These are phyloP conservation scores for Russula olivacea DNA, from an alignment of 768 basidiomycete species.

Conservation along the genomic window DNA sequence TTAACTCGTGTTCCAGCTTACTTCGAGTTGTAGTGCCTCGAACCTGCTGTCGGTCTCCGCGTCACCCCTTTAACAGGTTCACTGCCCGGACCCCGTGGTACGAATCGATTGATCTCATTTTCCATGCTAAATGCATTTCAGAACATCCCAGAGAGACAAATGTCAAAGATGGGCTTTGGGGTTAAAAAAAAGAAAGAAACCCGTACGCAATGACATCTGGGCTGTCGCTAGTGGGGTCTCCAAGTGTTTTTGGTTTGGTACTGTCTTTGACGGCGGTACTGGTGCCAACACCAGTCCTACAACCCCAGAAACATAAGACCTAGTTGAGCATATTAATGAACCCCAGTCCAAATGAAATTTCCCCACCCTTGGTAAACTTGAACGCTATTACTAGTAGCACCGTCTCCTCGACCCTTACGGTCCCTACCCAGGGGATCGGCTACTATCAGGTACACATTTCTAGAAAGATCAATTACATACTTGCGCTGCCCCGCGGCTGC, in stretches of 20 bases:
- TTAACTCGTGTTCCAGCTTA: neutral
- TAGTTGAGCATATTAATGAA: neutral
- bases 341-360: neutral
- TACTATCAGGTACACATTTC: neutral
- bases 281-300: neutral
- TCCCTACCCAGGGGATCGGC: neutral
- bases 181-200: neutral
- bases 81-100: neutral
- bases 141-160: neutral
- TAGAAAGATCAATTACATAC: neutral
- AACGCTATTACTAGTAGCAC: too few relatives aligned
- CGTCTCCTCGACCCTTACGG: neutral
- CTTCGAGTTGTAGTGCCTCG: neutral
- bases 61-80: neutral
- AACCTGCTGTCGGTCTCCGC: neutral
- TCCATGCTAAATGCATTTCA: neutral
- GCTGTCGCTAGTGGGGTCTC: neutral
- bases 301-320: neutral
- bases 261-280: neutral
- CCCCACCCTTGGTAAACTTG: neutral
- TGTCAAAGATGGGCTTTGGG: neutral
- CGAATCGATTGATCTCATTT: neutral
- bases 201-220: neutral
- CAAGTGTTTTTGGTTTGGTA: neutral
- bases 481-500: neutral